Evolutionary conservation across 2,329 filamentous ascomycete genomes (phyloP), one percentile per base, ranked within the genome.

Genomic region (Lecanicillium sp.): DNA sequence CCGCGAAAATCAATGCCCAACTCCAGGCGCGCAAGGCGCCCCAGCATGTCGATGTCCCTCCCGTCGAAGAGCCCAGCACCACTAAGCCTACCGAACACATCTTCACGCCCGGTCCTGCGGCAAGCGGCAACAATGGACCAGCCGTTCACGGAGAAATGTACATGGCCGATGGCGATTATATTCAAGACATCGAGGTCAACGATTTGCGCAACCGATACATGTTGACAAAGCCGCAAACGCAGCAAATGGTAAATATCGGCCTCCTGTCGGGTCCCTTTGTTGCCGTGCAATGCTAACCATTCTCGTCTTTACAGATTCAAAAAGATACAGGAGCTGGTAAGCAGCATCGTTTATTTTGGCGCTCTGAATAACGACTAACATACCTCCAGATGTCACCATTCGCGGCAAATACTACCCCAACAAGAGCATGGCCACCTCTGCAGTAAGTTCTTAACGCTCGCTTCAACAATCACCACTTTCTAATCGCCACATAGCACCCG

Each of bases 181-280:
- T 98, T 66, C 92, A 94, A 64, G 92, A 98, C 58, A 95, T 98
- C 57, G 92, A 97, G 70, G 87, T 98, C 70, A 98, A 98, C 64
- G 90, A 97, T 64, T 68, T 97, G 56, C 84, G 90, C 48, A 98
- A 97, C 61, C 86, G 90, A 53, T 98, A 98, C 64, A 84, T 89
- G 61, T 75, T 98, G 68, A 98, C 90, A 48, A 97, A 96, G 72
- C 88, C 89, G 56, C 85, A 87, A 54, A 95, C 88, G 49, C 92
- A 97, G 74, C 94, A 95, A 79, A 95, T 92, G 90, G 92, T 98
- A 96, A 94, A 84, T 89, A 82, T n/a, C n/a, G n/a, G n/a, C n/a
- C n/a, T n/a, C n/a, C n/a, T n/a, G 10, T 20, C 15, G 15, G 13
- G 20, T 9, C 11, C 12, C 17, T 7, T 29, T 9, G 4, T 9